phyloP scores from a whole-genome alignment of 495 filamentous ascomycete genomes.

The Tuber umbilicatum region DNA sequence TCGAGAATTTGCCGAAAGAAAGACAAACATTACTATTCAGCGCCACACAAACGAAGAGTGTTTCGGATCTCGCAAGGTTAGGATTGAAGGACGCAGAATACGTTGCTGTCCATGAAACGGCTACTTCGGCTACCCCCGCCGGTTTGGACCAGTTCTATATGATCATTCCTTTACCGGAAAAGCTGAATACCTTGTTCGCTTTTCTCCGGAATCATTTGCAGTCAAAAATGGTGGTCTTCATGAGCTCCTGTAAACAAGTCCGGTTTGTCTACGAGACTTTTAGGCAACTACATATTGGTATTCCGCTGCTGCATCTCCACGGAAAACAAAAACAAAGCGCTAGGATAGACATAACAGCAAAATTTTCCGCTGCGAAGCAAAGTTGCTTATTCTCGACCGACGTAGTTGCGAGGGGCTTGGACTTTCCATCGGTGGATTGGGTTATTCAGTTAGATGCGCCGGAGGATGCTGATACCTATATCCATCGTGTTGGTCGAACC shows the following conservation, averaged over 20 bases:
- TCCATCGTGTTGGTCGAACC: constrained; percentile 91
- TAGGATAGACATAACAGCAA: constrained; percentile 73
- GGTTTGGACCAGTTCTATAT: constrained; percentile 88
- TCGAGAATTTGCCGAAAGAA: constrained; percentile 80
- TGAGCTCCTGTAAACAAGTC: constrained; percentile 93
- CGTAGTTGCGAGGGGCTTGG: constrained; percentile 83
- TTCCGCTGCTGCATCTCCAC: constrained; percentile 89
- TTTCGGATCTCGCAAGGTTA: constrained; percentile 82
- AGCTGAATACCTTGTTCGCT: constrained; percentile 83
- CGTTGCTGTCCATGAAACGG: constrained; percentile 81
- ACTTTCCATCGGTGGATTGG: constrained; percentile 97
- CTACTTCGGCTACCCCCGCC: constrained; percentile 70
- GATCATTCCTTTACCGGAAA: constrained; percentile 72
- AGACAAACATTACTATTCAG: constrained; percentile 93
- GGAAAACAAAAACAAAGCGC: constrained; percentile 88
- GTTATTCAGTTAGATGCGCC: constrained; percentile 92
- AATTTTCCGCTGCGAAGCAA: constrained; percentile 69
- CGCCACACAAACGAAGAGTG: constrained; percentile 90
- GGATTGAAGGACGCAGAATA: constrained; percentile 89
- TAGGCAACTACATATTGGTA: constrained; percentile 87
- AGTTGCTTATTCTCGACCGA: constrained; percentile 92
- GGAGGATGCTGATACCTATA: constrained; percentile 95
- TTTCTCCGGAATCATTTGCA: constrained; percentile 86
- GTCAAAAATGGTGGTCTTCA: constrained; percentile 85
- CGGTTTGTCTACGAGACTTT: constrained; percentile 91